Conservation (phyloP, 352 stramenopile genomes). For the Aphanomyces euteiches region DNA sequence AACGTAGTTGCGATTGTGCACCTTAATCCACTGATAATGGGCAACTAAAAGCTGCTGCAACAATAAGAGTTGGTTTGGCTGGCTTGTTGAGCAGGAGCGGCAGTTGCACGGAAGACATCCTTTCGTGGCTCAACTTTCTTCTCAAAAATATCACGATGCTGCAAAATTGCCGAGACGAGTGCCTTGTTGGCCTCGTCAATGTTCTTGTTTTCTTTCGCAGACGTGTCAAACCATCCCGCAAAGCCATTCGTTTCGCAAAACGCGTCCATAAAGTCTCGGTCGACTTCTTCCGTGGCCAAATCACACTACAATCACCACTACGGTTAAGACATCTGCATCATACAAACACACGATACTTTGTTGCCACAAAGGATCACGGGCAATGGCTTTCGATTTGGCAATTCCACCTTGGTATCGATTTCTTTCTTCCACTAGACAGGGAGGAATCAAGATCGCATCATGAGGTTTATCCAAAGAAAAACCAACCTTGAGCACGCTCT, state of each 20-base stretch:
- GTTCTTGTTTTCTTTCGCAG: constrained; percentile 90
- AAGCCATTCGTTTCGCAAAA: constrained; percentile 90
- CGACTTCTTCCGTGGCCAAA: constrained; percentile 60
- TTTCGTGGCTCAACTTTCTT: constrained; percentile 62
- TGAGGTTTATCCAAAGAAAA: constrained; percentile 2
- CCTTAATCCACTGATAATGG: no score
- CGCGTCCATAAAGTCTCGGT: constrained; percentile 72
- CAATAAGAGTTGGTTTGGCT: constrained; percentile 52
- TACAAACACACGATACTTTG: constrained; percentile 54
- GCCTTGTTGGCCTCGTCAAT: constrained; percentile 86
- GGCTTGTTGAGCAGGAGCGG: constrained; percentile 39
- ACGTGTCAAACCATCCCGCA: constrained; percentile 90
- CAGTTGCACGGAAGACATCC: constrained; percentile 73
- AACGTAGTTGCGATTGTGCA: no score
- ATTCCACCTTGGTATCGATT: constrained; percentile 89
- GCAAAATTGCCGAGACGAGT: constrained; percentile 70
- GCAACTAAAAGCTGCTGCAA: constrained; percentile 80
- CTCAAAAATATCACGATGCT: constrained; percentile 85
- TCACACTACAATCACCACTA: constrained; percentile 61
- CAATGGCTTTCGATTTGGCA: constrained; percentile 88
- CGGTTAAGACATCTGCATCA: background rate
- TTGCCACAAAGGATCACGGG: constrained; percentile 91
- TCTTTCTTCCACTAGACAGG: constrained; percentile 87
- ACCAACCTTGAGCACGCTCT: constrained; percentile 78
- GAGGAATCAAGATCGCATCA: constrained; percentile 17